These are phyloP conservation scores for Aureobasidium pullulans DNA, from an alignment of 2,329 filamentous ascomycete species.

Conservation along the genomic window DNA sequence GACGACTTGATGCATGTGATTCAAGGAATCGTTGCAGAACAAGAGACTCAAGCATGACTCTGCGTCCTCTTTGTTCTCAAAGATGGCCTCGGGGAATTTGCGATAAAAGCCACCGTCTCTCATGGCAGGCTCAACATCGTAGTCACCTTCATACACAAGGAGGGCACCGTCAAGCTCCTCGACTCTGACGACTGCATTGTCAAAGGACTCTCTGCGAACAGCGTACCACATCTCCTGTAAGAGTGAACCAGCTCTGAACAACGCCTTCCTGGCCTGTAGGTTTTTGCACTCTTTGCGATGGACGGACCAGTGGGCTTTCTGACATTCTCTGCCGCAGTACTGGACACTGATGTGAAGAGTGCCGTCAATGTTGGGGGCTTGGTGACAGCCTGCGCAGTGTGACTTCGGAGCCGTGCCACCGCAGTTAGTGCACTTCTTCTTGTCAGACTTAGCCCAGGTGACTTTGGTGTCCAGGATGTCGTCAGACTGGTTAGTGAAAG, in stretches of 20 bases:
- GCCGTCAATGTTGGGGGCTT: background rate
- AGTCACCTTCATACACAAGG: conserved; percentile 2
- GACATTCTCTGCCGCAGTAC: conserved; percentile 17
- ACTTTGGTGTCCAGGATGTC: too few relatives aligned
- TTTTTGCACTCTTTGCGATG: conserved; percentile 13
- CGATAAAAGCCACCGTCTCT: background rate
- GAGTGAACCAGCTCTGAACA: conserved; percentile 19
- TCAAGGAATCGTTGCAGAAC: background rate
- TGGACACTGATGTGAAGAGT: background rate
- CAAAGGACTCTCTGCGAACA: conserved; percentile 8
- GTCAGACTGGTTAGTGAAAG: too few relatives aligned
- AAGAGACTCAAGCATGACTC: background rate
- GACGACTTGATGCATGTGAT: background rate
- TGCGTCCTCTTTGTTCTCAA: conserved; percentile 11
- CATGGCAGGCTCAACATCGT: background rate
- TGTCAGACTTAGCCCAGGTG: background rate
- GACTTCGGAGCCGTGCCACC: background rate
- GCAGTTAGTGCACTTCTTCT: background rate
- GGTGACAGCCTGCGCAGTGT: background rate
- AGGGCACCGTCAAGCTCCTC: background rate
- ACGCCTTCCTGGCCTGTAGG: background rate
- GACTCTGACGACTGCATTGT: background rate
- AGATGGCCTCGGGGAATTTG: conserved; percentile 10
- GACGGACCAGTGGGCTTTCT: conserved; percentile 4
- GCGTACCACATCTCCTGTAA: conserved; percentile 17